Conservation (phyloP, 495 filamentous ascomycete genomes). For the Podospora fimiseda region DNA sequence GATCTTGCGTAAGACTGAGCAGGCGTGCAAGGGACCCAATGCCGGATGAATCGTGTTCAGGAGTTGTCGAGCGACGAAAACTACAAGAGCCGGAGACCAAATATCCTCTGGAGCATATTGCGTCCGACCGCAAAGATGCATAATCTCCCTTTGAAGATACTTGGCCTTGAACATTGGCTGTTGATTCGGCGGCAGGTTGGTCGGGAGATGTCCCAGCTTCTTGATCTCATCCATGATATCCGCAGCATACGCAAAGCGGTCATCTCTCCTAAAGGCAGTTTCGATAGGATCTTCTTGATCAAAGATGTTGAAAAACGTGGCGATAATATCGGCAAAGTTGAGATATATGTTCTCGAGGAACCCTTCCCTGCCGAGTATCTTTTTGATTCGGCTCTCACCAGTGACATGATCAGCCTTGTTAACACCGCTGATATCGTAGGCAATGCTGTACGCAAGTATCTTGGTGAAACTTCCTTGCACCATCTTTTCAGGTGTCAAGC, state of each 20-base stretch:
- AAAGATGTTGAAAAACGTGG: constrained; percentile 69
- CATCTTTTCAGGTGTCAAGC: constrained; percentile 48
- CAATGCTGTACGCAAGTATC: constrained; percentile 75
- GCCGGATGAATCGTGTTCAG: constrained; percentile 80
- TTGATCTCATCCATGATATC: constrained; percentile 62
- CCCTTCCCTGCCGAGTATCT: constrained; percentile 56
- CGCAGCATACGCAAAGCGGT: constrained; percentile 50
- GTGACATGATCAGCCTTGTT: constrained; percentile 49
- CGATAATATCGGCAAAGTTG: constrained; percentile 71
- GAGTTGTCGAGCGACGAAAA: constrained; percentile 69
- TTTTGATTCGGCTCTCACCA: constrained; percentile 63
- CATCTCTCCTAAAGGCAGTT: constrained; percentile 60
- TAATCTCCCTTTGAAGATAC: constrained; percentile 64
- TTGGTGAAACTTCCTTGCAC: constrained; percentile 68
- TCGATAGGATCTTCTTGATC: constrained; percentile 62
- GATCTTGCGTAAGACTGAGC: constrained; percentile 78
- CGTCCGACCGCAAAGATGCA: constrained; percentile 66
- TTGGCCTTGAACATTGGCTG: constrained; percentile 80
- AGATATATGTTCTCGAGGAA: constrained; percentile 55
- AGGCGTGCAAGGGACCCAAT: constrained; percentile 78
- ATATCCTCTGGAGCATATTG: constrained; percentile 56
- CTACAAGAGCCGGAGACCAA: constrained; percentile 71
- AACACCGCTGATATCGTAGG: constrained; percentile 63
- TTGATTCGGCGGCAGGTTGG: constrained; percentile 61
- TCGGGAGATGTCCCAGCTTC: constrained; percentile 52